Conservation (phyloP, 345 rosid species). For the Gynandropsis gynandra region DNA sequence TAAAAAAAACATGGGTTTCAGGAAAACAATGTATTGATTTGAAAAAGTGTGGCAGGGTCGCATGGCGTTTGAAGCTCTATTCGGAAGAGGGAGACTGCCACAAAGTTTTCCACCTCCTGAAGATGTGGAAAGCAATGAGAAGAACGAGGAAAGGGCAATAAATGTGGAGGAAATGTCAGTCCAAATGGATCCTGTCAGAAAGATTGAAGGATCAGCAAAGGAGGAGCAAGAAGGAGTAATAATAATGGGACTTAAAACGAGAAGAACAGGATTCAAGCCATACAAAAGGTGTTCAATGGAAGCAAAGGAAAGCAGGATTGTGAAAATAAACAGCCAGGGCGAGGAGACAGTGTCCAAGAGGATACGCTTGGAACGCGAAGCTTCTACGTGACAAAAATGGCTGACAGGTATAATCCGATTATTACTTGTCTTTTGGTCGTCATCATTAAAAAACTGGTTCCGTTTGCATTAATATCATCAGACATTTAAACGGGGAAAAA, state of each 20-base stretch:
- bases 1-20: not conserved
- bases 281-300: constrained; percentile 89
- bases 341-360: constrained; percentile 80
- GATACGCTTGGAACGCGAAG: constrained; percentile 75
- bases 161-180: constrained; percentile 25
- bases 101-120: constrained; percentile 90
- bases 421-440: too few relatives aligned
- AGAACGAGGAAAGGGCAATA: too few relatives aligned
- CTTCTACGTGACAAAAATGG: constrained; percentile 28
- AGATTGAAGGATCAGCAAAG: constrained; percentile 31
- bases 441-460: too few relatives aligned
- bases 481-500: too few relatives aligned
- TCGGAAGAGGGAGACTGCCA: constrained; percentile 73
- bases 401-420: constrained; percentile 14
- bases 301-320: constrained; percentile 50
- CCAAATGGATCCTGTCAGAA: constrained; percentile 29
- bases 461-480: too few relatives aligned
- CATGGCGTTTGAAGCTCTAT: constrained; percentile 82
- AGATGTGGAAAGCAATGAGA: constrained; percentile 15
- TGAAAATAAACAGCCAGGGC: constrained; percentile 38
- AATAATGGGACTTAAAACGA: constrained; percentile 53
- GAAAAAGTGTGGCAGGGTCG: constrained; percentile 50
- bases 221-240: constrained; percentile 44
- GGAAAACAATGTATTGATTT: not conserved
- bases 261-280: constrained; percentile 85